Percentiles rank a stretch among this genome's conserved stretches.
Conservation (phyloP, 2,329 filamentous ascomycete genomes). For the Colletotrichum viniferum region DNA sequence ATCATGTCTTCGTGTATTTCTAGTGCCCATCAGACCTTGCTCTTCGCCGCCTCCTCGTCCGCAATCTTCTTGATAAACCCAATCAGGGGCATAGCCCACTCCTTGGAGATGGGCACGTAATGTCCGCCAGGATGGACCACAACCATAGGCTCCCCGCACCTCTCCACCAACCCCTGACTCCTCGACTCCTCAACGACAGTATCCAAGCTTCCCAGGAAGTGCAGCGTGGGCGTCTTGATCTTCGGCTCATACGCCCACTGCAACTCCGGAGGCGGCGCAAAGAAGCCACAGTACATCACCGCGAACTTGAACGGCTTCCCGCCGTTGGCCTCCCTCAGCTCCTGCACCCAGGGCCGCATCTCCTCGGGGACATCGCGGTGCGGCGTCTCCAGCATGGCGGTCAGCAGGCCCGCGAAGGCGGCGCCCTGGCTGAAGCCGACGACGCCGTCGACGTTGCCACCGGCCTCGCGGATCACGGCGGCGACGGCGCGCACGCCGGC, state of each 20-base stretch:
- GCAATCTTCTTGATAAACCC: slow-evolving; percentile 65
- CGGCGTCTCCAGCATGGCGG: slow-evolving; percentile 69
- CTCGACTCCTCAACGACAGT: slow-evolving; percentile 84
- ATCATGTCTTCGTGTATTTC: not conserved
- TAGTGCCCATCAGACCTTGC: slow-evolving; percentile 21
- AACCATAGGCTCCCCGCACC: slow-evolving; percentile 59
- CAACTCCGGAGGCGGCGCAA: slow-evolving; percentile 65
- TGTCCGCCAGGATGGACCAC: slow-evolving; percentile 86
- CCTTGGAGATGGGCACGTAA: slow-evolving; percentile 83
- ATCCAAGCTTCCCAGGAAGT: slow-evolving; percentile 84
- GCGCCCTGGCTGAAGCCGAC: slow-evolving; percentile 85
- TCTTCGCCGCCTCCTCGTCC: slow-evolving; percentile 25
- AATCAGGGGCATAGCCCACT: slow-evolving; percentile 78
- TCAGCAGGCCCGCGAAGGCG: slow-evolving; percentile 73
- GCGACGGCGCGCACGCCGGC: slow-evolving; percentile 70
- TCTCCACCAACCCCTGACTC: slow-evolving; percentile 69
- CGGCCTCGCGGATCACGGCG: slow-evolving; percentile 62
- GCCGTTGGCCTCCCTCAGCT: slow-evolving; percentile 54
- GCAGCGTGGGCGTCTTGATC: slow-evolving; percentile 78
- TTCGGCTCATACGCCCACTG: slow-evolving; percentile 71
- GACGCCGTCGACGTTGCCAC: slow-evolving; percentile 76
- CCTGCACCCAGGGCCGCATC: slow-evolving; percentile 42
- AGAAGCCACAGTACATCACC: slow-evolving; percentile 80
- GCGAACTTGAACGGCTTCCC: slow-evolving; percentile 67
- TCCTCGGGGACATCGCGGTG: slow-evolving; percentile 30